These are phyloP conservation scores for Aspergillus saccharolyticus DNA, from an alignment of 495 filamentous ascomycete species.

Conservation along the genomic window DNA sequence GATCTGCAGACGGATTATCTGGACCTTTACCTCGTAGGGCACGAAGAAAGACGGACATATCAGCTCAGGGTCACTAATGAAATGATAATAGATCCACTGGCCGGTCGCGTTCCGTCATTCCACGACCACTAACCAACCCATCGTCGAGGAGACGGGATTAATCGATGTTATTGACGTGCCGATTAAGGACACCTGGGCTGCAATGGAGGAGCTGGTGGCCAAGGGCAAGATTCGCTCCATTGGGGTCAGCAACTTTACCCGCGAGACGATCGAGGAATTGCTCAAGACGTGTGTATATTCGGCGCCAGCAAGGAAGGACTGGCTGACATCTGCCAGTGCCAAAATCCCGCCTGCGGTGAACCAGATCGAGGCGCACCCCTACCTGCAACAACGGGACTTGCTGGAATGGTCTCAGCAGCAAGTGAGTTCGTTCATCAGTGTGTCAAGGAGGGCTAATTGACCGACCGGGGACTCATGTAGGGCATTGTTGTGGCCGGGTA, in stretches of 20 bases:
- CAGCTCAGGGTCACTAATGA: neutral
- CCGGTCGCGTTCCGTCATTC: constrained; percentile 51
- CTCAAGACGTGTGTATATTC: constrained; percentile 39
- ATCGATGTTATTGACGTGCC: constrained; percentile 25
- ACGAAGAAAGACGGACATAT: no score
- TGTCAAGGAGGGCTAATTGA: neutral
- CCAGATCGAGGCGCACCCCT: constrained; percentile 77
- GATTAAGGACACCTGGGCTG: neutral
- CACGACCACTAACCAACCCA: constrained; percentile 37
- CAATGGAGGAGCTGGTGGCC: constrained; percentile 54
- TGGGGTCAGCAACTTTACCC: constrained; percentile 70
- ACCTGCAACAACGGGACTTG: constrained; percentile 63
- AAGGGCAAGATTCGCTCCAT: constrained; percentile 65
- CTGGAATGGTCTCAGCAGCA: constrained; percentile 27
- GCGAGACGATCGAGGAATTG: constrained; percentile 55
- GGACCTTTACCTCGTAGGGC: constrained; percentile 58
- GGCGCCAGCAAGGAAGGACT: neutral
- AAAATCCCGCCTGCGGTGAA: constrained; percentile 60
- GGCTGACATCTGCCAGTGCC: constrained; percentile 24
- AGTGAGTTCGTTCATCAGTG: neutral
- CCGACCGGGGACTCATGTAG: constrained; percentile 16
- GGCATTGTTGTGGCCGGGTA: constrained; percentile 41
- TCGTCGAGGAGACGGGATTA: constrained; percentile 28
- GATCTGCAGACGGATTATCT: constrained; percentile 72
- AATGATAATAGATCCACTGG: constrained; percentile 15